Evolutionary conservation across 2,329 filamentous ascomycete genomes (phyloP), one percentile per base, ranked within the genome.

Genomic region (Scleromitrula shiraiana): DNA sequence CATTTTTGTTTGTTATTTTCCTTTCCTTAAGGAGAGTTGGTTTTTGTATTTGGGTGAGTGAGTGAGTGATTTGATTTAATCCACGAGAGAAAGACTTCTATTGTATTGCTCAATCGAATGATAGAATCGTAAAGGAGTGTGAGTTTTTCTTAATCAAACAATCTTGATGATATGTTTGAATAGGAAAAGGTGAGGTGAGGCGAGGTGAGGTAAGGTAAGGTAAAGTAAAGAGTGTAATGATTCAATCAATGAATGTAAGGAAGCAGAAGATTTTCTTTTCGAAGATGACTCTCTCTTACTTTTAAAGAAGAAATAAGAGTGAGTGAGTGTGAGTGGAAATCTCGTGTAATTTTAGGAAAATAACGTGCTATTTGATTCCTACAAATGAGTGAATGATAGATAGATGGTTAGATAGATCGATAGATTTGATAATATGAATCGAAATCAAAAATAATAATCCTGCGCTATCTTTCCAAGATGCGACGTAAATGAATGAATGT

Each of bases 181-280:
- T 15, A 20, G 24, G 17, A 35, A 36, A 20, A 26, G 36, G 33
- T 42, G 29, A 10, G n/a, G n/a, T n/a, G n/a, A n/a, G n/a, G n/a
- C n/a, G n/a, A n/a, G n/a, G n/a, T n/a, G n/a, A n/a, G n/a, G n/a
- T n/a, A n/a, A n/a, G n/a, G n/a, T n/a, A n/a, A n/a, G n/a, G n/a
- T n/a, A n/a, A n/a, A n/a, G n/a, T n/a, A 42, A 24, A 12, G 49
- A 55, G 29, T 51, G 41, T 48, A 38, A 10, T 40, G 46, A 54
- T 54, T 57, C 53, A 56, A 53, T 55, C 54, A 55, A 53, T 55
- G 55, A 54, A 56, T 50, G 48, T 35, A 37, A 48, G 45, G 45
- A 42, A 41, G 27, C n/a, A 46, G 12, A 40, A 39, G 24, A n/a
- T n/a, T n/a, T n/a, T 17, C 9, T 9, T 38, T 14, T 9, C 14